Evolutionary conservation across 2,329 filamentous ascomycete genomes (phyloP).

Genomic region (Trichophaea hybrida): DNA sequence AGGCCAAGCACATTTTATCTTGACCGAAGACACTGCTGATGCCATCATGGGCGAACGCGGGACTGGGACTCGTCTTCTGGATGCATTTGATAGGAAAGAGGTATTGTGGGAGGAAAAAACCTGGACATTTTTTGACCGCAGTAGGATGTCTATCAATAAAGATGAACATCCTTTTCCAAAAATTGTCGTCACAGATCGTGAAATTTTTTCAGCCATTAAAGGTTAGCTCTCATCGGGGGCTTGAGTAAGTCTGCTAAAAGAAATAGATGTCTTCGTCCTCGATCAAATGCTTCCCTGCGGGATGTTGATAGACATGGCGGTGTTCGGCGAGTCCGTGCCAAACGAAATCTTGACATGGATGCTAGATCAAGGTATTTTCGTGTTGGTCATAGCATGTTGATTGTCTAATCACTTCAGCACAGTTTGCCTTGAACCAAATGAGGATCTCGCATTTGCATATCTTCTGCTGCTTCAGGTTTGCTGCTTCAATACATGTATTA

Average conservation of each 20-base stretch:
- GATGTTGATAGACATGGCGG: slow-evolving; percentile 42
- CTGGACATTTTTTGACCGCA: background rate
- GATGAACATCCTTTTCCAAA: background rate
- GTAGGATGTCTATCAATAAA: background rate
- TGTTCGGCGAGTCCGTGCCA: slow-evolving; percentile 37
- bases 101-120: background rate
- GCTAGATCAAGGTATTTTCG: slow-evolving; percentile 35
- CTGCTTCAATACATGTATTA: slow-evolving; percentile 19
- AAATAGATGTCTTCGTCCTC: slow-evolving; percentile 36
- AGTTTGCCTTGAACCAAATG: slow-evolving; percentile 42
- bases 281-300: slow-evolving; percentile 49
- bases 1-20: background rate
- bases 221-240: background rate
- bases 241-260: background rate
- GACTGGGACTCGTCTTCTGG: background rate
- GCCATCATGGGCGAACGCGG: background rate
- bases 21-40: background rate
- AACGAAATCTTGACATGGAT: slow-evolving; percentile 56
- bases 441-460: slow-evolving; percentile 47
- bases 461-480: slow-evolving; percentile 35
- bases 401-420: slow-evolving; percentile 24
- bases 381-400: slow-evolving; percentile 27
- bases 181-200: background rate
- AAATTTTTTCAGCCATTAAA: too few species aligned
- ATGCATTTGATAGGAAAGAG: background rate